Evolutionary conservation across 768 basidiomycete genomes (phyloP).

Genomic region (Kwoniella newhampshirensis): DNA sequence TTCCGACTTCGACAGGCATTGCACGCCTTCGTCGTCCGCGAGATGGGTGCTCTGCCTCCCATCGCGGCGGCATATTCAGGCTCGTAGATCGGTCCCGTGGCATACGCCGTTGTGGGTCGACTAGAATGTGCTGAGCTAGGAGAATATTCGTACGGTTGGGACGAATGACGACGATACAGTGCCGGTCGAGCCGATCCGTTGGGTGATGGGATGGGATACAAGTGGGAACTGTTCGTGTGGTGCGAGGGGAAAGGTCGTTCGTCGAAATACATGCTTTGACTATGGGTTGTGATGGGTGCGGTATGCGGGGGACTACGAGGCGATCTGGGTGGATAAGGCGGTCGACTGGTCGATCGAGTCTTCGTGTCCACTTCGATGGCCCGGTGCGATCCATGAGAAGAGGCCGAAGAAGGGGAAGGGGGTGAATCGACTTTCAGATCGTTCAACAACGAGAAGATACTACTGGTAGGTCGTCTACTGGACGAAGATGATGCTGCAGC

Average conservation of each 20-base stretch:
- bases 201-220: background rate
- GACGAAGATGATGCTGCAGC: slow-evolving; percentile 1
- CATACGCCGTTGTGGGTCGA: slow-evolving; percentile 13
- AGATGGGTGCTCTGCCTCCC: slow-evolving; percentile 46
- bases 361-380: background rate
- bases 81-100: slow-evolving; percentile 15
- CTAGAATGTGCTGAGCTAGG: slow-evolving; percentile 1
- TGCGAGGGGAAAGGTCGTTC: background rate
- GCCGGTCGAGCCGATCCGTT: slow-evolving; percentile 18
- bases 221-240: background rate
- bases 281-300: slow-evolving; percentile 12
- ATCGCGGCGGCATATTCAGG: slow-evolving; percentile 13
- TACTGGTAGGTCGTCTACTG: slow-evolving; percentile 7
- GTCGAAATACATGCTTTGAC: slow-evolving; percentile 19
- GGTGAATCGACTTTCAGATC: slow-evolving; percentile 9
- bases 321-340: background rate
- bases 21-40: slow-evolving; percentile 51
- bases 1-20: slow-evolving; percentile 50
- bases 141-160: slow-evolving; percentile 38
- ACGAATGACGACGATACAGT: slow-evolving; percentile 33
- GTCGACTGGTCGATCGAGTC: background rate
- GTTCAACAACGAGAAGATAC: slow-evolving; percentile 30
- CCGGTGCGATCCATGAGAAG: slow-evolving; percentile 10
- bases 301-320: slow-evolving; percentile 4
- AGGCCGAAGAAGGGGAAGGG: slow-evolving; percentile 17